A percentile compares a stretch with the other conserved stretches of the same genome.
Conservation (phyloP, 257 asterid genomes). For the Buddleja alternifolia region DNA sequence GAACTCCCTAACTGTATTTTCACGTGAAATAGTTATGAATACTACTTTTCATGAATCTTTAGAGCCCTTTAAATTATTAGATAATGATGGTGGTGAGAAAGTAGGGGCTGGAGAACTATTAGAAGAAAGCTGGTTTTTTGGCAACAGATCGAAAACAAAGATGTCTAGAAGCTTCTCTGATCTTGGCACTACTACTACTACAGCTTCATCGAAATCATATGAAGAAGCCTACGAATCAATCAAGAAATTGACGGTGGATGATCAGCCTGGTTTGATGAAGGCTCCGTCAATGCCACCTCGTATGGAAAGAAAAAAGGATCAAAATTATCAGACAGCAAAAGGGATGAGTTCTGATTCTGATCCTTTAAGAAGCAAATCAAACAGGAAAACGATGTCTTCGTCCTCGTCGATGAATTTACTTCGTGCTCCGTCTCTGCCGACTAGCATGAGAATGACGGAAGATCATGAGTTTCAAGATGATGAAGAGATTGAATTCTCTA, state of each 20-base stretch:
- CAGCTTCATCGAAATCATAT: background rate
- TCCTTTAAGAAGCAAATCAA: background rate
- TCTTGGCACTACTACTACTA: background rate
- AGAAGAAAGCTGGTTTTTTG: background rate
- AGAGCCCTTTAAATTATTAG: background rate
- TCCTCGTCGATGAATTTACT: slow-evolving; percentile 26
- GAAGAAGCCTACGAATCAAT: slow-evolving; percentile 13
- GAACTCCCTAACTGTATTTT: slow-evolving; percentile 32
- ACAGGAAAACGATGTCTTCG: slow-evolving; percentile 9
- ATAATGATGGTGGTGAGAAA: no score
- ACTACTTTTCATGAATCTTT: slow-evolving; percentile 7
- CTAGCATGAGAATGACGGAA: background rate
- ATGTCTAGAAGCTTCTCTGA: background rate
- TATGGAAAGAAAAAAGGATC: no score
- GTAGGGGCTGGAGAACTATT: background rate
- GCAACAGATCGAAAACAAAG: background rate
- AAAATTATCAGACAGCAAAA: no score
- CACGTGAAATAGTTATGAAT: slow-evolving; percentile 30
- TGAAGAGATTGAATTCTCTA: slow-evolving; percentile 51
- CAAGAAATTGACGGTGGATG: background rate
- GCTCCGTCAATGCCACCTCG: slow-evolving; percentile 48
- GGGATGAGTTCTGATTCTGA: no score
- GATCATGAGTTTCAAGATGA: slow-evolving; percentile 36
- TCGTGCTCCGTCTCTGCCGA: slow-evolving; percentile 47
- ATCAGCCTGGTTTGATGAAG: slow-evolving; percentile 22